Evolutionary conservation across 2,329 filamentous ascomycete genomes (phyloP), one percentile per base, ranked within the genome.

Genomic region (Lachnellula hyalina): DNA sequence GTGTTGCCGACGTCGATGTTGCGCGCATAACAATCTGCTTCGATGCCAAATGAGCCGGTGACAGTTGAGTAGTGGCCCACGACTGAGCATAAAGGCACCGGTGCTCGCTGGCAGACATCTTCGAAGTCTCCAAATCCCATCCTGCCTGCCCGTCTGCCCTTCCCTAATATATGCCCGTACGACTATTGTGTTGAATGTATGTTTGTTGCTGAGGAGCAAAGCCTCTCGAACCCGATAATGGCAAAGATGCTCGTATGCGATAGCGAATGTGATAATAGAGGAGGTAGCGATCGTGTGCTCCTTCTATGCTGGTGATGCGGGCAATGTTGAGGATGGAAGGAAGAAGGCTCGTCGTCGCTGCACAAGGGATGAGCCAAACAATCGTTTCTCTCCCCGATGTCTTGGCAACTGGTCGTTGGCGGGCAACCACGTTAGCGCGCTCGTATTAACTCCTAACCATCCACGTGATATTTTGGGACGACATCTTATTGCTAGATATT

Each of bases 1-100:
- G 94, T 99, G 75, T 99, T 99, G 64, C 92, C 94, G 63, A 97
- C 74, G 73, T 96, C 92, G 72, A 99, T 93, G 67, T 94, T 95
- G 56, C 94, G 86, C 56, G 94, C 89, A 75, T 93, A 97, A 78
- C 94, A 99, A 68, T 85, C 83, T 54, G 94, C 85, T 71, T 96
- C 87, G 62, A 96, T 94, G 63, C 91, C 89, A 12, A 86, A 81
- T 54, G 82, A 80, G 63, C 79, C 82, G 21, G 83, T 81, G 61
- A 90, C 83, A 35, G 80, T 77, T 32, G 84, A 84, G 65, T 87
- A 82, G 46, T 86, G 82, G 17, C 94, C 94, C 63, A 99, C 83
- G 53, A 91, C 81, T 51, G 90, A 84, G 75, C 94, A 99, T 67
- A 97, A 75, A 56, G 94, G 94, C 63, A 99, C 78, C 59, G 91